Evolutionary conservation across 768 basidiomycete species (phyloP), one percentile per base, ranked within the genome.

Genomic region (Pleurotus cornucopiae): DNA sequence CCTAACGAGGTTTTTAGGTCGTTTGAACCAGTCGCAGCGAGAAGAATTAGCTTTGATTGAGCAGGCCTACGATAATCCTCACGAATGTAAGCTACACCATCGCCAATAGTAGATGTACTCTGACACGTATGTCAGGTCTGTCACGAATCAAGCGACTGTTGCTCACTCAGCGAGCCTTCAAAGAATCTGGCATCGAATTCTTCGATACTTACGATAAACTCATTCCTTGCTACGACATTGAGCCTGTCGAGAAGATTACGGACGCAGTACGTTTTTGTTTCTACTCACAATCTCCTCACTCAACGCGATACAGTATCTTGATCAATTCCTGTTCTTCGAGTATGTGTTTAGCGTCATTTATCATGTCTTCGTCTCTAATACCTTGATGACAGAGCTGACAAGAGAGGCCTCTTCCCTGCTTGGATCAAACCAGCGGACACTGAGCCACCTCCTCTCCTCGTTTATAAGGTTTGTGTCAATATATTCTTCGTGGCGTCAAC

Each of bases 361-460:
- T 6, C 4, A 18, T 13, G 9, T 46, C 13, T 4, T 46, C 4
- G 26, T 46, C 18, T 46, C 56, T 63, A 46, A 63, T 23, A 34
- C 49, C 1, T 18, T 47, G 40, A 18, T 20, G 58, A 12, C 56
- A 81, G 80, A 69, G 94, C 94, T 18, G 97, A 99, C 74, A 98
- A 98, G 71, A 89, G 97, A 63, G 93, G 94, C 47, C 73, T 99
- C 20, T 98, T 98, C 87, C 97, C 97, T 9, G 86, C 94, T 1
- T 99, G 97, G 96, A 97, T 99, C 70, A 99, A 98, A 74, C 97
- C 97, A 21, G 90, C 93, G 49, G 94, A 98, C 64, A 95, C 93
- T 0, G 96, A 98, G 66, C 96, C 96, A 2, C 94, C 96, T 0
- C 96, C 96, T 2, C 81, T 98, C 13, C 84, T 98, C 30, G 95